Evolutionary conservation across 192 early-diverging fungal species (phyloP), one percentile per base, ranked within the genome.

Genomic region (Polychytrium aggregatum): DNA sequence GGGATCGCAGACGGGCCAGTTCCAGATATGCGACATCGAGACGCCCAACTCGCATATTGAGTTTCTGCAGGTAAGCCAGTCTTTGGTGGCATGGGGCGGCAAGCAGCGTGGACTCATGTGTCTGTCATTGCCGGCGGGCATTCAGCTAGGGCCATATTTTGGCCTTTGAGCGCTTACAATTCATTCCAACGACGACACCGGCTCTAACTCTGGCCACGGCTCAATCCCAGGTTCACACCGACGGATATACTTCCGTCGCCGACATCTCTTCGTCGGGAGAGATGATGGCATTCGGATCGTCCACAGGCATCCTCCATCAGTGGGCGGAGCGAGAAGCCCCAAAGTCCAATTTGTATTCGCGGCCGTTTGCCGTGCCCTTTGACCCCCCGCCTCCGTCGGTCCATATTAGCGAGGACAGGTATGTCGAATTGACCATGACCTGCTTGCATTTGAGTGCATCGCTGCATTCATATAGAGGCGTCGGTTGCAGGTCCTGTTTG

Each of bases 231-330:
- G n/a, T n/a, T n/a, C n/a, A n/a, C n/a, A n/a, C n/a, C n/a, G n/a
- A n/a, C n/a, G 67, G 64, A 22, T 68, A 59, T 48, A 60, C 85
- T 48, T 86, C 81, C 42, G 67, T 79, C 8, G 77, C 92, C 41
- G 83, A 85, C 45, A 70, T 89, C 16, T 86, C 90, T 0, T 75
- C 76, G 24, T 79, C 89, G 6, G 88, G 85, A 3, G 82, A 85
- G 25, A 69, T 72, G 41, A 62, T 92, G 1, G 79, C 79, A 13
- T 71, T 96, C 47, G 86, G 86, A 1, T 85, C 90, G 48, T 78
- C 80, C 0, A 60, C 65, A 8, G 90, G 90, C 26, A 66, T 79
- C 17, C 58, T 98, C 18, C 82, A 85, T 24, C 65, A 87, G 31
- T 98, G 85, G 82, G 52, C 74, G n/a, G 78, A 79, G 38, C 67